These are phyloP conservation scores for Ploettnerulaceae sp. DNA, from an alignment of 2,329 filamentous ascomycete genomes.

Conservation along the genomic window DNA sequence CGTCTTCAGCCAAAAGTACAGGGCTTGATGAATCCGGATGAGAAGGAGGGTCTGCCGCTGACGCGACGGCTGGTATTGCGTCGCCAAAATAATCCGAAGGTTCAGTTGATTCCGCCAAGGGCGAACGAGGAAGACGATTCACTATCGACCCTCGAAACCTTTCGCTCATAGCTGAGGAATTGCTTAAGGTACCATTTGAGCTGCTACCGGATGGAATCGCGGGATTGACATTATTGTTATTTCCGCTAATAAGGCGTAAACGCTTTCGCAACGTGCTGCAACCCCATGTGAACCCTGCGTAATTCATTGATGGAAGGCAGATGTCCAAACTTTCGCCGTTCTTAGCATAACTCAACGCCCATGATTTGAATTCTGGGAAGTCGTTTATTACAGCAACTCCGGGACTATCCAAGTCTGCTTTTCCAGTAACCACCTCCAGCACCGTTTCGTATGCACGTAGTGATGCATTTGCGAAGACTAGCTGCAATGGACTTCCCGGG, in stretches of 20 bases:
- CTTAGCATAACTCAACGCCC: constrained; percentile 56
- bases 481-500: constrained; percentile 47
- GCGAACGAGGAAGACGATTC: constrained; percentile 10
- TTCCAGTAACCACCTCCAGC: constrained; percentile 29
- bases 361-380: constrained; percentile 62
- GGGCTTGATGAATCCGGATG: constrained; percentile 6
- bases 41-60: constrained; percentile 1
- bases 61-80: background rate
- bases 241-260: constrained; percentile 63
- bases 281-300: constrained; percentile 64
- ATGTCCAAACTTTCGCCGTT: constrained; percentile 49
- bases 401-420: constrained; percentile 25
- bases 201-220: constrained; percentile 19
- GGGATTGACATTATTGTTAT: constrained; percentile 33
- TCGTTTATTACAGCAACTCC: constrained; percentile 40
- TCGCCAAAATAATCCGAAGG: constrained; percentile 31
- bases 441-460: constrained; percentile 44
- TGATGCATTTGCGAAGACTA: constrained; percentile 65
- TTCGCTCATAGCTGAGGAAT: constrained; percentile 20
- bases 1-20: constrained; percentile 1
- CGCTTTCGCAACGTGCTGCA: constrained; percentile 64
- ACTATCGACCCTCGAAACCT: constrained; percentile 8
- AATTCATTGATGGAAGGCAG: constrained; percentile 51
- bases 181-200: constrained; percentile 20
- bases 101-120: constrained; percentile 18